Base-by-base conservation (phyloP, 495 filamentous ascomycete genomes). In the Penicillium steckii region DNA sequence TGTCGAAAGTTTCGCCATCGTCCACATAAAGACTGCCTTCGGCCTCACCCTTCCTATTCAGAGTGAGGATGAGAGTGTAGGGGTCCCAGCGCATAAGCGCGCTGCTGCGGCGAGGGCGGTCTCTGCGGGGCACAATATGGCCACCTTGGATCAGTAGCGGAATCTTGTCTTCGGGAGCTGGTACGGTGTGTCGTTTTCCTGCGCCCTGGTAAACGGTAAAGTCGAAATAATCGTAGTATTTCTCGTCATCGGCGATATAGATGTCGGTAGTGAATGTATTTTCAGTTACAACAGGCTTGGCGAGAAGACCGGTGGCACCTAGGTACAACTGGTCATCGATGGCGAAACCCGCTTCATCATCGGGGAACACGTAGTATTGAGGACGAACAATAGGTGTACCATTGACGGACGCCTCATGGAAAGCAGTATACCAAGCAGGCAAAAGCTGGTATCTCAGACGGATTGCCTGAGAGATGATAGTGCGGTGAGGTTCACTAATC, bases 351-450 rank as follows among this genome's bases (percentile, higher is more conserved):
- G 76, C 77, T 68, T 95, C 91, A 61, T 95, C 91, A n/a, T 76
- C 69, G 0, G 94, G 95, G 64, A 95, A 90, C 18, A 87, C 85
- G 69, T 91, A 96, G 74, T 89, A 97, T 62, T 96, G 87, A 8
- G 94, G 94, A 38, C 90, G 80, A 53, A 97, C 74, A 63, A 98
- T 92, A 12, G 94, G 94, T 22, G 81, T 87, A 40, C 93, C 95
- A 32, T 87, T 85, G 32, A 84, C 75, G 55, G 85, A 85, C 9
- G 94, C 90, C 61, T 93, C 85, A 50, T 93, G 90, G 81, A 97
- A 98, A 15, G 91, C 90, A 9, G 93, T 97, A 63, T 98, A 98
- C 94, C 93, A 97, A 9, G 89, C 83, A 10, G 94, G 94, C 18
- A 98, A 80, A 44, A 98, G 80, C 56, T 86, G 83, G 69, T 98